Percentiles rank a stretch among this genome's conserved stretches.
Evolutionary conservation across 352 stramenopile species (phyloP).

Genomic region (Globisporangium cylindrosporum): DNA sequence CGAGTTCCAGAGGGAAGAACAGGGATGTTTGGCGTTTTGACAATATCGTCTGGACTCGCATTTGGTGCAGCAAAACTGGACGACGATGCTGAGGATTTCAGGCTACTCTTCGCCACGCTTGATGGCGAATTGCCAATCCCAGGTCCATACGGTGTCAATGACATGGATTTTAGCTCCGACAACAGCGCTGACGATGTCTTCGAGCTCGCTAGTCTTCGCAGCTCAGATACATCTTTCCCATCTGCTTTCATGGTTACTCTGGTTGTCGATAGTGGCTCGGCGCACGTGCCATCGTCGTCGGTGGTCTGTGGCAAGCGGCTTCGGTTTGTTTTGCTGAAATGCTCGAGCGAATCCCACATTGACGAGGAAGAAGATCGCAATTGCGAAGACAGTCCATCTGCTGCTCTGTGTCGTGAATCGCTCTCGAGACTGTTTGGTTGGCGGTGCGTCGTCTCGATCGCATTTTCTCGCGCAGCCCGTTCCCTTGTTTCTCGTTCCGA

Average conservation of each 20-base stretch:
- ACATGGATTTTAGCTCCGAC: constrained; percentile 9
- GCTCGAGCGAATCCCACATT: constrained; percentile 72
- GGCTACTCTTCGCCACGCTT: not conserved
- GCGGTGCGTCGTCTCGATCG: not conserved
- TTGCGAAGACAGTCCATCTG: not conserved
- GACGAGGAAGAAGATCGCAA: constrained; percentile 6
- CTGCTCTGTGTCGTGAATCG: not conserved
- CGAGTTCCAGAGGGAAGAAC: constrained; percentile 57
- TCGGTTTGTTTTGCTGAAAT: constrained; percentile 76
- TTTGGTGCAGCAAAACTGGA: no score
- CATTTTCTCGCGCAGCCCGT: not conserved
- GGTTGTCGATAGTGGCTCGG: not conserved
- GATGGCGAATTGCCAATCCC: not conserved
- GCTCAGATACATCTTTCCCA: not conserved
- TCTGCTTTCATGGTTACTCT: not conserved
- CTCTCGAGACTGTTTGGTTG: not conserved
- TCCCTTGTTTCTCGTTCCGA: not conserved
- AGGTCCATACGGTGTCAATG: constrained; percentile 4
- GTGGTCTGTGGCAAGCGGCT: constrained; percentile 40
- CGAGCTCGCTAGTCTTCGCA: not conserved
- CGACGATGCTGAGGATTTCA: not conserved
- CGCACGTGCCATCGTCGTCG: not conserved
- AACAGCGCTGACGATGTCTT: constrained; percentile 16
- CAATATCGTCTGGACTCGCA: not conserved
- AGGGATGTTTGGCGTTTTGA: constrained; percentile 32